Base-by-base conservation (phyloP, 1,139 yeast species). In the Casaregolazyma suthepensis region DNA sequence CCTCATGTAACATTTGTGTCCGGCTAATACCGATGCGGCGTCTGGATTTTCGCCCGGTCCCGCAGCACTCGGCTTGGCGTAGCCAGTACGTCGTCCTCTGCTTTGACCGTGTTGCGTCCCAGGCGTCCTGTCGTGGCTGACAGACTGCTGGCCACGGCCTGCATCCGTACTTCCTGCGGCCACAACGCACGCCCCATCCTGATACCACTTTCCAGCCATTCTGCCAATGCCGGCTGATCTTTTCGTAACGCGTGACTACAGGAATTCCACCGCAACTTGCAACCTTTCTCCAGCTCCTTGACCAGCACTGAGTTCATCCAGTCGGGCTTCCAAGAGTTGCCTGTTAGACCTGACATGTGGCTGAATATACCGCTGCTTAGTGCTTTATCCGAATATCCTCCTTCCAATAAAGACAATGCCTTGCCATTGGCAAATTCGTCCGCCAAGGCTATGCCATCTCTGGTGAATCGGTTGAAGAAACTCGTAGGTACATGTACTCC, bases 341-440 rank as follows among this genome's bases (percentile, higher is more conserved):
- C 78, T 47, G 77, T 79, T 52, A 85, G 66, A 1, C 94, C 95
- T 42, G 85, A 81, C 56, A 87, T 69, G 66, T 87, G 95, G 6
- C 95, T 81, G 65, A 86, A 86, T 0, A 86, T 81, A 10, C 96
- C 96, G 0, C 95, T 85, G 1, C 85, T 71, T 31, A 88, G 74
- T 0, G 96, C 96, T 1, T 87, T 87, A 63, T 88, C 93, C 1
- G 94, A 84, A 65, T 88, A 88, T 0, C 96, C 96, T 18, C 96
- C 96, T 69, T 88, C 96, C 59, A 88, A 71, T 45, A 88, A 71
- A 2, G 96, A 86, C 0, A 87, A 63, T 0, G 87, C 73, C 59
- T 82, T 82, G 10, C 91, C 87, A 20, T 76, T 70, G 15, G 85
- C 73, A 61, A 80, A 87, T 54, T 80, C 75, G 48, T 75, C 71